These are phyloP conservation scores for Gossypium aridum DNA, from an alignment of 441 rosid species.

Conservation along the genomic window DNA sequence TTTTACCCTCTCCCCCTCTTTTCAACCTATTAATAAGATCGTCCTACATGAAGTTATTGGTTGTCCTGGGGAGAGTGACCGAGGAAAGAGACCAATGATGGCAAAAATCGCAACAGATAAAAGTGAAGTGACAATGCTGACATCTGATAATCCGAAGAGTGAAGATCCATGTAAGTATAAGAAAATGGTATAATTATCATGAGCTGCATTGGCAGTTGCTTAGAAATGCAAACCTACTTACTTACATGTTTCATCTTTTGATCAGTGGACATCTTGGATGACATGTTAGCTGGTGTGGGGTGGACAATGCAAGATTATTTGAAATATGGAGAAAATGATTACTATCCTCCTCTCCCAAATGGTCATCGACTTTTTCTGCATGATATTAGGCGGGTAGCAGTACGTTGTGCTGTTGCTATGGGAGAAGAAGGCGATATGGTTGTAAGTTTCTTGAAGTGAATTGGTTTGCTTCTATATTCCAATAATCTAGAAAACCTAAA, in stretches of 20 bases:
- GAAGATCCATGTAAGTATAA: conserved; percentile 79
- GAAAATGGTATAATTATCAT: neutral
- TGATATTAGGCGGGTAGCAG: conserved; percentile 83
- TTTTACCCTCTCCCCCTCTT: neutral
- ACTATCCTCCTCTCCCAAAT: conserved; percentile 85
- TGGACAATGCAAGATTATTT: conserved; percentile 90
- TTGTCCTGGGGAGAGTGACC: conserved; percentile 70
- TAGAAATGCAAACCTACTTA: conserved; percentile 10
- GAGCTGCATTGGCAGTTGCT: neutral
- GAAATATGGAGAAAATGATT: conserved; percentile 82
- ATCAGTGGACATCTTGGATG: conserved; percentile 93
- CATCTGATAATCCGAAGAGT: conserved; percentile 79
- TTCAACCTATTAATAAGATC: conserved; percentile 15
- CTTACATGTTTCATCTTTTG: conserved; percentile 18
- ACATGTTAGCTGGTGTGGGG: conserved; percentile 91
- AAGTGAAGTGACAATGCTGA: conserved; percentile 89
- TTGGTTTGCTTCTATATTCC: neutral
- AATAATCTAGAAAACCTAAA: neutral
- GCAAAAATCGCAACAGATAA: conserved; percentile 83
- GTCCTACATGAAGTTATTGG: conserved; percentile 56
- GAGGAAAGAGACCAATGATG: conserved; percentile 86
- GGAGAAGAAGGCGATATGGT: conserved; percentile 97
- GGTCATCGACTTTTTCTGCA: conserved; percentile 87
- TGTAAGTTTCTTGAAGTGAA: conserved; percentile 51
- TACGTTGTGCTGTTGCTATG: conserved; percentile 90